Conservation (phyloP, 495 filamentous ascomycete genomes). For the Penicillium alfredii region DNA sequence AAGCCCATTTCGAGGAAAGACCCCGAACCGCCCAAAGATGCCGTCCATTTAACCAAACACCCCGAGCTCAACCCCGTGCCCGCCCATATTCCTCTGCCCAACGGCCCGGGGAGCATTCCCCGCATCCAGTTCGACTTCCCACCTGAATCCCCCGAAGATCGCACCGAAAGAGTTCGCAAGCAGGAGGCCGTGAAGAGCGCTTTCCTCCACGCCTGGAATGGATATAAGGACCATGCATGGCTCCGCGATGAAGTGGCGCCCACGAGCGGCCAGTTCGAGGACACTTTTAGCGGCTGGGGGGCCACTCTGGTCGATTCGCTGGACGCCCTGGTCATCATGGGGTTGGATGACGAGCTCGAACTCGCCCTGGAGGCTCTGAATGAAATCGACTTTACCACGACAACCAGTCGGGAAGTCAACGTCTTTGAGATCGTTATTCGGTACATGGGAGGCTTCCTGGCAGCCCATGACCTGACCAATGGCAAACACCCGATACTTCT, state of each 20-base stretch:
- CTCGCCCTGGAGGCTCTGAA: slow-evolving; percentile 49
- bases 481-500: slow-evolving; percentile 63
- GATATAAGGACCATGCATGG: slow-evolving; percentile 75
- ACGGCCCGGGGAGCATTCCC: slow-evolving; percentile 38
- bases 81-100: slow-evolving; percentile 45
- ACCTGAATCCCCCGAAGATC: slow-evolving; percentile 31
- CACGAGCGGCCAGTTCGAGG: slow-evolving; percentile 45
- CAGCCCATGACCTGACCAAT: slow-evolving; percentile 73
- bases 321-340: slow-evolving; percentile 61
- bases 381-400: slow-evolving; percentile 50
- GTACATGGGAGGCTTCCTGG: slow-evolving; percentile 78
- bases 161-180: slow-evolving; percentile 37
- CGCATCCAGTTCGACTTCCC: slow-evolving; percentile 49
- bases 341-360: slow-evolving; percentile 52
- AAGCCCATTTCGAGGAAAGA: slow-evolving; percentile 11
- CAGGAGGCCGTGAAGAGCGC: slow-evolving; percentile 57
- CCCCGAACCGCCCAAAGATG: slow-evolving; percentile 5
- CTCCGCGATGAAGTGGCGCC: slow-evolving; percentile 71
- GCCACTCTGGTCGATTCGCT: slow-evolving; percentile 56
- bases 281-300: slow-evolving; percentile 58
- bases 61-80: slow-evolving; percentile 45
- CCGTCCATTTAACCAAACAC: slow-evolving; percentile 40
- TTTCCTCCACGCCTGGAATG: slow-evolving; percentile 67
- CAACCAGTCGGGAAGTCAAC: slow-evolving; percentile 52
- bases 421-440: slow-evolving; percentile 87